Percentiles rank a stretch among this genome's conserved stretches.
Conservation (phyloP, 768 basidiomycete species). For the Dacryopinax primogenitus region DNA sequence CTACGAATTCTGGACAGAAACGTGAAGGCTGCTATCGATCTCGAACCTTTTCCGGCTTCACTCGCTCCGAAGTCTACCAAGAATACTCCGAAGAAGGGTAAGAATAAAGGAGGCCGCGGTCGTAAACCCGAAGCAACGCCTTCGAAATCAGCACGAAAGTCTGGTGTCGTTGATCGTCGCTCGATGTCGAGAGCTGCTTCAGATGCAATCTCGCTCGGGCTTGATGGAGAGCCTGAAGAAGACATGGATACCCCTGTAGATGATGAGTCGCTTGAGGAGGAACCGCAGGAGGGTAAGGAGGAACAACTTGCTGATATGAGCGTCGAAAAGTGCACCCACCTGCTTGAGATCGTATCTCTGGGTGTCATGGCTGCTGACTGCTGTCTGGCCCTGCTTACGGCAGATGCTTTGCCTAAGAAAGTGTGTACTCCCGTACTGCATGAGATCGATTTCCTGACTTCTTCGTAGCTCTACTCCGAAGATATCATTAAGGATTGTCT, state of each 20-base stretch:
- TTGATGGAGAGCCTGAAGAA: conserved; percentile 24
- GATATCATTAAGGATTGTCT: conserved; percentile 78
- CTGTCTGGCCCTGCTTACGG: conserved; percentile 60
- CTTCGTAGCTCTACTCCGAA: conserved; percentile 90
- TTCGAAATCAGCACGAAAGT: background rate
- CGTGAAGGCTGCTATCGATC: conserved; percentile 59
- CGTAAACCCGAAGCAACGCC: background rate
- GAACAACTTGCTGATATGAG: conserved; percentile 35
- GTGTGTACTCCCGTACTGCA: conserved; percentile 31
- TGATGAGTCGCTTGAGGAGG: conserved; percentile 27
- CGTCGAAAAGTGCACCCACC: conserved; percentile 38
- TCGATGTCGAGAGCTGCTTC: conserved; percentile 31
- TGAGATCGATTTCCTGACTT: background rate
- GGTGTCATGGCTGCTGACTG: conserved; percentile 76
- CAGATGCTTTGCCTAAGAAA: conserved; percentile 75
- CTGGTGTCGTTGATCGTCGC: conserved; percentile 24
- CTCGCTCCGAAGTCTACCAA: conserved; percentile 27
- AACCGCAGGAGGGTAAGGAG: conserved; percentile 10
- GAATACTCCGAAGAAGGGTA: conserved; percentile 21
- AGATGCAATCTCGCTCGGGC: background rate
- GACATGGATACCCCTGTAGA: conserved; percentile 22
- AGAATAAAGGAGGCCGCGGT: conserved; percentile 22
- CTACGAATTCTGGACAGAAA: conserved; percentile 69
- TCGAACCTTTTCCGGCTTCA: conserved; percentile 51
- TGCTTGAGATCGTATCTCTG: conserved; percentile 52